Evolutionary conservation across 2,329 filamentous ascomycete species (phyloP), one percentile per base, ranked within the genome.

Genomic region (Decorospora gaudefroyi): DNA sequence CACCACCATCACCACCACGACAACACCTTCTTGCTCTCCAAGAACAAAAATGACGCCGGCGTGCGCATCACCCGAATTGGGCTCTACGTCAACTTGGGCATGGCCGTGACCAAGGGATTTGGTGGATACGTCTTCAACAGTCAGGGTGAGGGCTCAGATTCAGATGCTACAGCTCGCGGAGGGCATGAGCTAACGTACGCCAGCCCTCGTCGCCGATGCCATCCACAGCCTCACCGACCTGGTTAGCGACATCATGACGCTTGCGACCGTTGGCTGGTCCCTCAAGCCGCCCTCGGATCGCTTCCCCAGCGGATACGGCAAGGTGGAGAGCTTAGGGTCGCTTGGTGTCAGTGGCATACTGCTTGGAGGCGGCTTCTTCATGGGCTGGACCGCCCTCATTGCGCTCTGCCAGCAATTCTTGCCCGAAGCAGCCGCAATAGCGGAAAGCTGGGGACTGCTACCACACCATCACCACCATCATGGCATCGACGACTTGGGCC

Each of bases 51-150:
- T 57, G 93, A 99, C 72, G 90, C 93, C 35, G 90, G 90, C 55
- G 95, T 96, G 61, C 86, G 90, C 62, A 96, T 96, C 65, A 99
- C 93, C 38, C 80, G 90, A 54, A 87, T 97, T 61, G 90, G 90
- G 17, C 79, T 95, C 31, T 87, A 86, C 65, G 89, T 91, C 59
- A 99, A 99, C 70, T 77, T 97, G 39, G 85, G 85, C 65, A 97
- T 99, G 91, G 93, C 92, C 35, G 78, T 97, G 60, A 88, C 84
- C 56, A 99, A 99, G 71, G 93, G 92, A 28, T 77, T 91, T 18
- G 93, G 93, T 46, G 93, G 93, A 59, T 96, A 93, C 75, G 77
- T 86, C 56, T 97, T 99, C 78, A 91, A 96, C 72, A 96, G 91
- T 30, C 90, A 96, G 73, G 75, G 70, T 68, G 55, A 52, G 61